Conservation (phyloP, 192 early-diverging fungal genomes). For the Coemansia sp. region DNA sequence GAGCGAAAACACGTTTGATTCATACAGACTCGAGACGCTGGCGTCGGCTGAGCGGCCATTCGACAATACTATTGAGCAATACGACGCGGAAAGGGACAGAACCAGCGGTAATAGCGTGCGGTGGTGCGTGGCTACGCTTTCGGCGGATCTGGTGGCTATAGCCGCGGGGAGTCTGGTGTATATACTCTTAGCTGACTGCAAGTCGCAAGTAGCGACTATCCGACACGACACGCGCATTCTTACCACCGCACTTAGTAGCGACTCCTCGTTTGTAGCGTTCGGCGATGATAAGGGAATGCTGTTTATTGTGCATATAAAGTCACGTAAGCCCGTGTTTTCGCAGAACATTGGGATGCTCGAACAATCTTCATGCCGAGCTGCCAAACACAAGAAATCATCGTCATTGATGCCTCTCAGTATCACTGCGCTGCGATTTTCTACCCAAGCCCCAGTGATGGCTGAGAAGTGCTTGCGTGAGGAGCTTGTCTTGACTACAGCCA, state of each 20-base stretch:
- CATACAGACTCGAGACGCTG: constrained; percentile 50
- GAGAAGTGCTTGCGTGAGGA: constrained; percentile 15
- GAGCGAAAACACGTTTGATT: constrained; percentile 28
- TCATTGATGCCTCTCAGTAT: background rate
- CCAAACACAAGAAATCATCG: background rate
- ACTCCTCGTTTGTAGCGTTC: constrained; percentile 49
- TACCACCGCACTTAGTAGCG: constrained; percentile 29
- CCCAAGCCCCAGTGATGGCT: background rate
- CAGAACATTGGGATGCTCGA: constrained; percentile 9
- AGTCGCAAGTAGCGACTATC: constrained; percentile 33
- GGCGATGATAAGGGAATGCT: constrained; percentile 38
- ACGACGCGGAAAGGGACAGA: background rate
- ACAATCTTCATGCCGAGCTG: too few relatives aligned
- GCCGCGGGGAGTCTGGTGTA: constrained; percentile 28
- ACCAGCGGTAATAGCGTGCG: background rate
- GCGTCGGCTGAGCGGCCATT: constrained; percentile 14
- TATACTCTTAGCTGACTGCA: constrained; percentile 22
- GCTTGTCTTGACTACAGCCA: constrained; percentile 27
- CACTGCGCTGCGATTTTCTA: constrained; percentile 24
- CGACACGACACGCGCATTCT: constrained; percentile 22
- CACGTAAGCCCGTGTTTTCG: constrained; percentile 35
- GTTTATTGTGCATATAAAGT: constrained; percentile 45
- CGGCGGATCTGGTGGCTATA: constrained; percentile 35
- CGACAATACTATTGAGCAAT: background rate
- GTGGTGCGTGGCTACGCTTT: constrained; percentile 28